Evolutionary conservation across 1,139 yeast species (phyloP).

Genomic region (Hanseniaspora gamundiae): DNA sequence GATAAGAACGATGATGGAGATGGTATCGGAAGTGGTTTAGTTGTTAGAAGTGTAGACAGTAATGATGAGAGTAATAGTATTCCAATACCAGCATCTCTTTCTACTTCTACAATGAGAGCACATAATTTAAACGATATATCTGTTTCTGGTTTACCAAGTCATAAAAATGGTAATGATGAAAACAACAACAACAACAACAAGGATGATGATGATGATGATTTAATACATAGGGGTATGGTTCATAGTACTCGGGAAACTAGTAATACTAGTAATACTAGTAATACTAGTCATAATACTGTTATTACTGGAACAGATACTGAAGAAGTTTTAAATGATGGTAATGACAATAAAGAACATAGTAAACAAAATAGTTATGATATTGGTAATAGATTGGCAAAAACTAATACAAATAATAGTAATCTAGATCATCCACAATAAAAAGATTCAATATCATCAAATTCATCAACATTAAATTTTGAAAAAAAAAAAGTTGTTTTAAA

Average conservation of each 20-base stretch:
- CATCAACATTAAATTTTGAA: constrained; percentile 30
- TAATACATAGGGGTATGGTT: too few relatives aligned
- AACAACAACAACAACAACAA: not conserved
- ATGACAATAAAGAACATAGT: too few relatives aligned
- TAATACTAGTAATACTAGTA: too few relatives aligned
- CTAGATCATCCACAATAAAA: too few relatives aligned
- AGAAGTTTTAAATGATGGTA: too few relatives aligned
- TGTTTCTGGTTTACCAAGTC: not conserved
- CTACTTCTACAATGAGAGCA: not conserved
- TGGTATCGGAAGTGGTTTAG: not conserved
- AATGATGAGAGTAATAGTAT: not conserved
- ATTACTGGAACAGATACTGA: too few relatives aligned
- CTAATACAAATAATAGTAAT: not conserved
- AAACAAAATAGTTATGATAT: too few relatives aligned
- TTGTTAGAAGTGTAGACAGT: not conserved
- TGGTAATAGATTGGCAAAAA: too few relatives aligned
- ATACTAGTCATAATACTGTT: too few relatives aligned
- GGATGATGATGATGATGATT: not conserved
- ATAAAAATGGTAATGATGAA: too few relatives aligned
- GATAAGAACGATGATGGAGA: not conserved
- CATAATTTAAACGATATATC: not conserved
- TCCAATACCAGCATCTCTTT: not conserved
- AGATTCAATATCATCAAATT: not conserved
- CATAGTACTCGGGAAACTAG: too few relatives aligned
- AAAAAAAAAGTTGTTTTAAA: constrained; percentile 39